A percentile compares a stretch with the other conserved stretches of the same genome.
These are phyloP conservation scores for Fonsecaea erecta DNA, from an alignment of 2,329 filamentous ascomycete genomes.

Conservation along the genomic window DNA sequence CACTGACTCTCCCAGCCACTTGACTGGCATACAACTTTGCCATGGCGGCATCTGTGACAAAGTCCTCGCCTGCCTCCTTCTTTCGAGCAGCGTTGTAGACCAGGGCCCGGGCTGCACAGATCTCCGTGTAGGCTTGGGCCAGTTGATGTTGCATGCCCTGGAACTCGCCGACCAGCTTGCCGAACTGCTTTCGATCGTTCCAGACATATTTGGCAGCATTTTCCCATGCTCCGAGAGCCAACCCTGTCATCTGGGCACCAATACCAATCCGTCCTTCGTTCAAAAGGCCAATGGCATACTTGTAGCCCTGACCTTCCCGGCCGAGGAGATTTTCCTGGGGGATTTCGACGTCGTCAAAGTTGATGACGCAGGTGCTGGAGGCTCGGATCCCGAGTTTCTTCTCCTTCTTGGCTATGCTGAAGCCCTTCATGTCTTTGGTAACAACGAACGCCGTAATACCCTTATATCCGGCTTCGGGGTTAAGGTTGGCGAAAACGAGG, in stretches of 20 bases:
- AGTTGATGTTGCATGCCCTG: slow-evolving; percentile 99
- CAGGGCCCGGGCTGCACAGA: slow-evolving; percentile 84
- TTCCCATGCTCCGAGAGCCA: slow-evolving; percentile 92
- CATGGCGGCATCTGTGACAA: slow-evolving; percentile 96
- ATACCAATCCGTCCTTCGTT: slow-evolving; percentile 99
- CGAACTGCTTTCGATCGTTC: slow-evolving; percentile 98
- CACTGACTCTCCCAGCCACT: slow-evolving; percentile 83
- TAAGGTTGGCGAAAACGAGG: slow-evolving; percentile 96
- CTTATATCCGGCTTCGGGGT: slow-evolving; percentile 91
- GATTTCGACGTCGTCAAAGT: slow-evolving; percentile 93
- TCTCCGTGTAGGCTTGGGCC: slow-evolving; percentile 93
- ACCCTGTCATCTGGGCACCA: slow-evolving; percentile 96
- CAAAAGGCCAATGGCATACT: slow-evolving; percentile 90
- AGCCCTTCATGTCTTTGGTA: slow-evolving; percentile 85
- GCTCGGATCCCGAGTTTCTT: slow-evolving; percentile 98
- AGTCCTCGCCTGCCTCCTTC: slow-evolving; percentile 96
- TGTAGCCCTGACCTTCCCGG: slow-evolving; percentile 89
- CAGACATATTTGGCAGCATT: slow-evolving; percentile 94
- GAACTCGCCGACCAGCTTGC: slow-evolving; percentile 90
- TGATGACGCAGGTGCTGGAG: slow-evolving; percentile 94
- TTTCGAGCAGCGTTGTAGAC: slow-evolving; percentile 96
- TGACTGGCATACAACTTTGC: slow-evolving; percentile 95
- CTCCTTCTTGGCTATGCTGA: slow-evolving; percentile 98
- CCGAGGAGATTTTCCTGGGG: slow-evolving; percentile 88
- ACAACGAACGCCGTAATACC: slow-evolving; percentile 96